Base-by-base conservation (phyloP, 208 protist genomes). In the Kentomonas sorsogonicus region DNA sequence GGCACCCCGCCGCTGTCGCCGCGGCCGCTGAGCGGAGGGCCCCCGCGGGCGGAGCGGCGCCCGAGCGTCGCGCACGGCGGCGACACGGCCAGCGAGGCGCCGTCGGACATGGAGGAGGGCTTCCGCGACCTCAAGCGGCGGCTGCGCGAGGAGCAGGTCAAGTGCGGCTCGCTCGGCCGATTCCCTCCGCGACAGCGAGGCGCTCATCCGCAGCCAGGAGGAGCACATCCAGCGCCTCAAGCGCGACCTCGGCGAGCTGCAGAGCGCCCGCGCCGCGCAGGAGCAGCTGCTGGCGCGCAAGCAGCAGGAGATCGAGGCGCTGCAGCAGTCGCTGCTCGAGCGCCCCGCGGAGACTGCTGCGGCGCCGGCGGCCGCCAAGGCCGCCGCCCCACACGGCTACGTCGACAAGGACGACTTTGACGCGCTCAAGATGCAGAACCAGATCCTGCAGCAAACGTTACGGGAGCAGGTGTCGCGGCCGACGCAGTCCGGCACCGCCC, bases 341-440 rank as follows among this genome's bases (percentile, higher is more conserved):
- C 45, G 64, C 23, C 29, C 62, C 13, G 9, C 25, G 46, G 25
- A 29, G 30, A 0, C 46, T 33, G n/a, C 25, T 4, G 38, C 59
- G 1, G 22, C 16, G 3, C 31, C 30, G 6, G 26, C 52, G 15
- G 0, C 33, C 0, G 29, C 15, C 9, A 11, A 27, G 22, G 16
- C 48, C 1, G 20, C 54, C 3, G 31, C 59, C 0, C 68, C 72
- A 15, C 69, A 33, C 1, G 65, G 66, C 0, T 70, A 75, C 39
- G 66, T 85, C 10, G 78, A 83, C 34, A 77, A 75, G 45, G 78
- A 85, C 26, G 70, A 86, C 62, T 76, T 79, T 22, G 73, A 77
- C 25, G 78, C 75, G 15, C 54, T 79, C 18, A 72, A 74, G 34
- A 34, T 83, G 58, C 74, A 86, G 51, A 77, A 81, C 33, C 61